A percentile compares a stretch with the other conserved stretches of the same genome.
Evolutionary conservation across 192 early-diverging fungal species (phyloP).

Genomic region (Gonapodya sp.): DNA sequence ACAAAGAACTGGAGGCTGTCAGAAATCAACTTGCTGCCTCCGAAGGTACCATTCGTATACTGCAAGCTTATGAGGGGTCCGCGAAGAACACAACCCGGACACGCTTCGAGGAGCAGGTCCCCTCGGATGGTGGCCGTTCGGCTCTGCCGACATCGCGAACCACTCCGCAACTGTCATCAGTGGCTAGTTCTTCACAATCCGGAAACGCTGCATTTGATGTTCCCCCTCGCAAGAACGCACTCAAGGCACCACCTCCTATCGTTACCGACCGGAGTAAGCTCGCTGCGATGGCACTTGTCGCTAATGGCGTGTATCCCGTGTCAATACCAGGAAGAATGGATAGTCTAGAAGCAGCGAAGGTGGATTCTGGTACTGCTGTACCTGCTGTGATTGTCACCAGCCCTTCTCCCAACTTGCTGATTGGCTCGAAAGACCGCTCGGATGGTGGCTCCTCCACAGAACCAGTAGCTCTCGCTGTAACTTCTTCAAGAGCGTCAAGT

Average conservation of each 20-base stretch:
- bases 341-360: background rate
- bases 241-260: background rate
- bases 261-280: background rate
- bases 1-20: background rate
- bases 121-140: background rate
- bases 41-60: background rate
- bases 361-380: background rate
- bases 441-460: background rate
- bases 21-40: background rate
- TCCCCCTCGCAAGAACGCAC: background rate
- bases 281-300: background rate
- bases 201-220: too few relatives aligned
- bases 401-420: background rate
- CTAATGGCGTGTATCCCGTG: background rate
- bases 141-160: background rate
- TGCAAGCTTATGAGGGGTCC: background rate
- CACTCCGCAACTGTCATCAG: background rate
- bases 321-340: background rate
- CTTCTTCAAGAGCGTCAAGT: background rate
- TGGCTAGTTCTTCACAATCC: background rate
- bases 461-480: background rate
- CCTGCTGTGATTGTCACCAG: background rate
- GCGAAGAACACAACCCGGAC: background rate
- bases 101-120: background rate
- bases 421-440: background rate